phyloP scores from a whole-genome alignment of 2,329 filamentous ascomycete species.

The Aureobasidium sp. region DNA sequence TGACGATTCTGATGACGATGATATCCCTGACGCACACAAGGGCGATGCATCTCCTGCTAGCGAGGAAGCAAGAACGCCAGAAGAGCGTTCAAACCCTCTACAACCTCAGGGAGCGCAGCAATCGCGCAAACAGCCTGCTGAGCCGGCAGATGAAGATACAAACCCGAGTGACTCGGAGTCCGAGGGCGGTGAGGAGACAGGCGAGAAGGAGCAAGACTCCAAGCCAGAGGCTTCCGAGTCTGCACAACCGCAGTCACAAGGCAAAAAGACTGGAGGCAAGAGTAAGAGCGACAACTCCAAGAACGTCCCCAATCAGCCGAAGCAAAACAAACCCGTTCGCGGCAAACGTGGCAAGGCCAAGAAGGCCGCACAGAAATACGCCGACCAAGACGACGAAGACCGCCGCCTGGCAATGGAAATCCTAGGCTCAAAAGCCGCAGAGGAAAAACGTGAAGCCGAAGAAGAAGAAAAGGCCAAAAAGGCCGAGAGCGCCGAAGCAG shows the following conservation, averaged over 20 bases:
- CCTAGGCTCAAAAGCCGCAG: constrained; percentile 68
- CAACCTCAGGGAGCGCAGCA: constrained; percentile 18
- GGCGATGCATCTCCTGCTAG: constrained; percentile 19
- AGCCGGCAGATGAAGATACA: constrained; percentile 13
- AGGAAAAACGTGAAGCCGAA: constrained; percentile 62
- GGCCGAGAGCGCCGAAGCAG: constrained; percentile 57
- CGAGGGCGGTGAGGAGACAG: constrained; percentile 22
- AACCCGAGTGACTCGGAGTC: constrained; percentile 23
- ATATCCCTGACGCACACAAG: constrained; percentile 35
- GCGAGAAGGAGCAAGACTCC: constrained; percentile 30
- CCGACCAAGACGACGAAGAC: constrained; percentile 90
- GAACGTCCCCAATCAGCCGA: constrained; percentile 20
- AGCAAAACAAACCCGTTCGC: constrained; percentile 40
- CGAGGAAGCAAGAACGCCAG: constrained; percentile 15
- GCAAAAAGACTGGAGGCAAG: constrained; percentile 25
- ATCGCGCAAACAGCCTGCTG: constrained; percentile 24
- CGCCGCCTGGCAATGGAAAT: constrained; percentile 73
- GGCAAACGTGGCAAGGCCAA: constrained; percentile 79
- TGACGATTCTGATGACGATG: constrained; percentile 36
- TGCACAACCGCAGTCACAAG: constrained; percentile 19
- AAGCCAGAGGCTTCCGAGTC: constrained; percentile 20
- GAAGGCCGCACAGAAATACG: constrained; percentile 84
- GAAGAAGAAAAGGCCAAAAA: constrained; percentile 52
- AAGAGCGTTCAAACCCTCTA: constrained; percentile 16
- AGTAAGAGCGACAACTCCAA: constrained; percentile 19